Conservation (phyloP, 192 early-diverging fungal genomes). For the Rhizoclosmatium globosum region DNA sequence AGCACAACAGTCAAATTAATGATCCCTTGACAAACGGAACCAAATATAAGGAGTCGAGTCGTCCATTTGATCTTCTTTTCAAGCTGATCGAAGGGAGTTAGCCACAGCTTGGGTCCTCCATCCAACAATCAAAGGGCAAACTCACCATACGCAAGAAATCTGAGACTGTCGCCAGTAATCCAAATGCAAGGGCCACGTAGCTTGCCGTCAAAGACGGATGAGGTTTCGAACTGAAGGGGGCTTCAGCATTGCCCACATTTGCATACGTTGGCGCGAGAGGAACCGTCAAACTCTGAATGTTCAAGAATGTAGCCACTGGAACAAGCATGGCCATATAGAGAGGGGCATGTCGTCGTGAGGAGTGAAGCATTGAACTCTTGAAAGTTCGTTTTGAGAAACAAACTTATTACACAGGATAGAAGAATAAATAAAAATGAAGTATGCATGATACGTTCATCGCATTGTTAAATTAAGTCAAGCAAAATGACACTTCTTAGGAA, state of each 20-base stretch:
- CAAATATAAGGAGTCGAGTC: conserved; percentile 53
- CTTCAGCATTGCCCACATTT: background rate
- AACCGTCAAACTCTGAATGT: conserved; percentile 57
- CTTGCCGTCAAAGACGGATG: conserved; percentile 9
- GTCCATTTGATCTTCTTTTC: conserved; percentile 65
- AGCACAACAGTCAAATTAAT: conserved; percentile 22
- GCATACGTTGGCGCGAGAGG: conserved; percentile 37
- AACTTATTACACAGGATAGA: too few relatives aligned
- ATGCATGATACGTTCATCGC: too few relatives aligned
- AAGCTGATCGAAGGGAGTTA: background rate
- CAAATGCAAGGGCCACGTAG: conserved; percentile 43
- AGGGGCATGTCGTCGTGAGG: conserved; percentile 15
- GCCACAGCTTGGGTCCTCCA: background rate
- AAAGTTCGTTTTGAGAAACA: too few relatives aligned
- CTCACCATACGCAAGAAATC: conserved; percentile 57
- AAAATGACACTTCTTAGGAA: too few relatives aligned
- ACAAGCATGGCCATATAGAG: conserved; percentile 49
- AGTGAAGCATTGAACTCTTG: too few relatives aligned
- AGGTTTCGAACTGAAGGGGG: background rate
- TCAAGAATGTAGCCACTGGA: conserved; percentile 56
- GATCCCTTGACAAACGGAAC: conserved; percentile 49
- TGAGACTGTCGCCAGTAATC: conserved; percentile 41
- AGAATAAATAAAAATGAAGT: too few relatives aligned
- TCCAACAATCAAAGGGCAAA: background rate
- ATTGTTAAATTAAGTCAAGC: too few relatives aligned